These are phyloP conservation scores for Strobilomyces dryophilus DNA, from an alignment of 768 basidiomycete genomes.

Conservation along the genomic window DNA sequence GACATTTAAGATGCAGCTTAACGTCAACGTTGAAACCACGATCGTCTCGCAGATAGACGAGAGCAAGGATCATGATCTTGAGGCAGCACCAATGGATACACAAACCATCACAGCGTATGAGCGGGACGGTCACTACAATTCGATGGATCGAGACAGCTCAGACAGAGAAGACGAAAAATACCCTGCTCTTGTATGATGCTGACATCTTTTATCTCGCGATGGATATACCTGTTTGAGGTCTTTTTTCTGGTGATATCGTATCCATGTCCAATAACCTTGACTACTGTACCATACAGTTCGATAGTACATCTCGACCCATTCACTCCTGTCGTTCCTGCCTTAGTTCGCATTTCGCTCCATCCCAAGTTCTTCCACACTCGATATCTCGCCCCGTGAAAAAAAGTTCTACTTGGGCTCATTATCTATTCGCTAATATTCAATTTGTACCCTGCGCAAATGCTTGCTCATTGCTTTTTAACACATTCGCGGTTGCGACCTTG, in stretches of 20 bases:
- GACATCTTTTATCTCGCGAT: not conserved
- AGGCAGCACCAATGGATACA: conserved; percentile 4
- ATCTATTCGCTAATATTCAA: not conserved
- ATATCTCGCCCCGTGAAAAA: not conserved
- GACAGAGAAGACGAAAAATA: conserved; percentile 21
- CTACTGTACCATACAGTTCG: conserved; percentile 10
- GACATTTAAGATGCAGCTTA: conserved; percentile 13
- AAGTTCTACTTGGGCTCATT: not conserved
- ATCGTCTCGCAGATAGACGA: conserved; percentile 31
- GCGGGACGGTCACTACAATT: conserved; percentile 10
- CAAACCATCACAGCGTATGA: conserved; percentile 17
- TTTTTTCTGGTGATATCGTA: not conserved
- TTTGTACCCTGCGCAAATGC: conserved; percentile 2
- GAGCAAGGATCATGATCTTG: conserved; percentile 22
- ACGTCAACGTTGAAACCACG: conserved; percentile 33
- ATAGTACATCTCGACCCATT: not conserved
- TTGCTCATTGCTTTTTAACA: not conserved
- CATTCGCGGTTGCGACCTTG: too few species aligned
- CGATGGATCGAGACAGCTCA: conserved; percentile 17
- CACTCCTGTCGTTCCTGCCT: not conserved
- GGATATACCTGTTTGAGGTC: conserved; percentile 8
- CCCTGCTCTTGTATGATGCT: conserved; percentile 8
- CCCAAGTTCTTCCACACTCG: not conserved
- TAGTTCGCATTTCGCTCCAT: not conserved
- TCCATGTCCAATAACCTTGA: not conserved